phyloP scores from a whole-genome alignment of 352 stramenopile genomes.

The Phytopythium vexans region DNA sequence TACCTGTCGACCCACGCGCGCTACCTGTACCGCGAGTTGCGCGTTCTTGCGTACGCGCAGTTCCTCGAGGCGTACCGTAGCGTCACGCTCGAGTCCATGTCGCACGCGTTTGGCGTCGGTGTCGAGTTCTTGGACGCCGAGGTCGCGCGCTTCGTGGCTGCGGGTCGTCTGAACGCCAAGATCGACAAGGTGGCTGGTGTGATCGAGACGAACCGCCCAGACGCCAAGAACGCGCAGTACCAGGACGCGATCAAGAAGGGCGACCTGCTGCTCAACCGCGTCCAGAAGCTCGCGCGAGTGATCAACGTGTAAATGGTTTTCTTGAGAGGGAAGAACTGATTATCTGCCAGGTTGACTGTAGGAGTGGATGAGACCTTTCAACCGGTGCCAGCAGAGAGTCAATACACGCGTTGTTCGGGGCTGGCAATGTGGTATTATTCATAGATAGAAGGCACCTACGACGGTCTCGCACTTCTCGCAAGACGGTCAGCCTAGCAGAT shows the following conservation, averaged over 20 bases:
- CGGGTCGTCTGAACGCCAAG: slow-evolving; percentile 96
- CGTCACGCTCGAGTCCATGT: slow-evolving; percentile 97
- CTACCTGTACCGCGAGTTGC: slow-evolving; percentile 96
- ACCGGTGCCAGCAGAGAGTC: no score
- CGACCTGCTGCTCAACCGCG: slow-evolving; percentile 97
- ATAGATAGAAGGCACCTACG: no score
- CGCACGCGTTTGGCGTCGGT: slow-evolving; percentile 94
- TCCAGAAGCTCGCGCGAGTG: slow-evolving; percentile 97
- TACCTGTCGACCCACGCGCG: slow-evolving; percentile 92
- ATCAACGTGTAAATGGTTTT: slow-evolving; percentile 87
- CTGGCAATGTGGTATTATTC: no score
- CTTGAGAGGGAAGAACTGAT: no score
- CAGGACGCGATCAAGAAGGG: slow-evolving; percentile 98
- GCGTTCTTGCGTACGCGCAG: slow-evolving; percentile 97
- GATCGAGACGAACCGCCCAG: slow-evolving; percentile 98
- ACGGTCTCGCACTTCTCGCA: no score
- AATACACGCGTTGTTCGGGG: no score
- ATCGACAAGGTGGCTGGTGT: slow-evolving; percentile 99
- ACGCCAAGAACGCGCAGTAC: slow-evolving; percentile 99
- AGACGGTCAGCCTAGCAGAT: no score
- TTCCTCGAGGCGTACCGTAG: slow-evolving; percentile 98
- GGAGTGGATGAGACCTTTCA: no score
- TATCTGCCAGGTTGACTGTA: no score
- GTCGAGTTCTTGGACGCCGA: slow-evolving; percentile 95
- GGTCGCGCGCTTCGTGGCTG: slow-evolving; percentile 97